Percentiles rank a stretch among this genome's conserved stretches.
phyloP scores from a whole-genome alignment of 257 asterid species.

The Coffea eugenioides region DNA sequence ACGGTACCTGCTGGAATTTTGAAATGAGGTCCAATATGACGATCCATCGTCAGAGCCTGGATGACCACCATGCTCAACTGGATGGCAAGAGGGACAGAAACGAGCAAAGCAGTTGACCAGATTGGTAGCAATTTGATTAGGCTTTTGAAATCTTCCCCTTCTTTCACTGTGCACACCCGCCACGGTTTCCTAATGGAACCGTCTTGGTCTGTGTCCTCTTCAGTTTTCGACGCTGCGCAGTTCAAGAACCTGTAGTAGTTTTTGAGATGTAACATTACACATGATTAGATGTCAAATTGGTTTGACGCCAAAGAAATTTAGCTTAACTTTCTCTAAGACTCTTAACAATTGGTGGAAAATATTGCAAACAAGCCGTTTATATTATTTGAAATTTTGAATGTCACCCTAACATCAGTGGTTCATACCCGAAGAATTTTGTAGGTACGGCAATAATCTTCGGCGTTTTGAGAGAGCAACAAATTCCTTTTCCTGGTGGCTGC shows the following conservation, averaged over 20 bases:
- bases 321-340: too few relatives aligned
- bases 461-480: slow-evolving; percentile 21
- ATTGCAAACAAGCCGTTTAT: slow-evolving; percentile 11
- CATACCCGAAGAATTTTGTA: slow-evolving; percentile 3
- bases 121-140: slow-evolving; percentile 25
- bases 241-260: slow-evolving; percentile 20
- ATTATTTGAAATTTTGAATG: too few relatives aligned
- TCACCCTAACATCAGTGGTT: not conserved
- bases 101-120: slow-evolving; percentile 21
- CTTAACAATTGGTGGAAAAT: not conserved
- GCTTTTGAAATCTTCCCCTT: slow-evolving; percentile 22
- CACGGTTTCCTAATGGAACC: slow-evolving; percentile 19
- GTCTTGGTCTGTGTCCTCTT: slow-evolving; percentile 9
- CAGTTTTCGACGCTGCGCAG: slow-evolving; percentile 16
- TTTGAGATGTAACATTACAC: not conserved
- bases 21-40: slow-evolving; percentile 23
- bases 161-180: slow-evolving; percentile 22
- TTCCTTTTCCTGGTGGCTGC: slow-evolving; percentile 43
- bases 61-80: slow-evolving; percentile 15
- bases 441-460: slow-evolving; percentile 4
- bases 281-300: not conserved
- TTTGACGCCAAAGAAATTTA: not conserved
- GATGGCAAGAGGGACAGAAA: slow-evolving; percentile 12
- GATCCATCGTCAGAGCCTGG: slow-evolving; percentile 32
- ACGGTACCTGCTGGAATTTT: slow-evolving; percentile 26